These are phyloP conservation scores for Atkinsonella hypoxylon DNA, from an alignment of 2,329 filamentous ascomycete genomes.

Conservation along the genomic window DNA sequence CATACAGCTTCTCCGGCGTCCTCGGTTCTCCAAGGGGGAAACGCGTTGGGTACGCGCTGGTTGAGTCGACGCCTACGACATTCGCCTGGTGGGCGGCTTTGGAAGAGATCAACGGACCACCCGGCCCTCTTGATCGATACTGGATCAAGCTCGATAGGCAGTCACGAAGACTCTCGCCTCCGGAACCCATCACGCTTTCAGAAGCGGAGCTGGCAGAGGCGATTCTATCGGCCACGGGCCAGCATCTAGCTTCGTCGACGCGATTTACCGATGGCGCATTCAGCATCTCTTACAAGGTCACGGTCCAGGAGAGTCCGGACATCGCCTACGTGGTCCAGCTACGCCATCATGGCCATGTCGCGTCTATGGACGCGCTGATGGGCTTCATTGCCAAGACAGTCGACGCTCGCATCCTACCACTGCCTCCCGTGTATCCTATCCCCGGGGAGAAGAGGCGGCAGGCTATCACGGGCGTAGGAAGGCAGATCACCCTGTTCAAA, in stretches of 20 bases:
- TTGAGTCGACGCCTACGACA: conserved; percentile 6
- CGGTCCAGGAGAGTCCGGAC: conserved; percentile 1
- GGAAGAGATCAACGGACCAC: conserved; percentile 8
- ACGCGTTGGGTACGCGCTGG: conserved; percentile 8
- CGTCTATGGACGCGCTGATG: conserved; percentile 11
- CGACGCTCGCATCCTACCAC: conserved; percentile 3
- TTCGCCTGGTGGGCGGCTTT: conserved; percentile 10
- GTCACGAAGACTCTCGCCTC: conserved; percentile 7
- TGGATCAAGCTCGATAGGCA: conserved; percentile 9
- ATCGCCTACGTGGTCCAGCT: conserved; percentile 9
- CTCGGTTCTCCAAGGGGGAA: conserved; percentile 10
- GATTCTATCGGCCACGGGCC: conserved; percentile 7
- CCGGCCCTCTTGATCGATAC: conserved; percentile 9
- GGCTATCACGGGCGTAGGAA: conserved; percentile 7
- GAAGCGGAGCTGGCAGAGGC: conserved; percentile 7
- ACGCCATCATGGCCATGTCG: conserved; percentile 10
- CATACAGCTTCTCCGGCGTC: conserved; percentile 9
- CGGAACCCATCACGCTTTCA: conserved; percentile 8
- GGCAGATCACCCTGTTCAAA: conserved; percentile 9
- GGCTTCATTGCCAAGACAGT: conserved; percentile 3
- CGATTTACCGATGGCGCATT: conserved; percentile 8
- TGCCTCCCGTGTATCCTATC: conserved; percentile 9
- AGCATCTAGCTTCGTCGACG: conserved; percentile 6
- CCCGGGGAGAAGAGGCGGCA: conserved; percentile 8
- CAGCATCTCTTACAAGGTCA: conserved; percentile 10